phyloP scores from a whole-genome alignment of 2,329 filamentous ascomycete genomes.

The Helminthosporium solani region DNA sequence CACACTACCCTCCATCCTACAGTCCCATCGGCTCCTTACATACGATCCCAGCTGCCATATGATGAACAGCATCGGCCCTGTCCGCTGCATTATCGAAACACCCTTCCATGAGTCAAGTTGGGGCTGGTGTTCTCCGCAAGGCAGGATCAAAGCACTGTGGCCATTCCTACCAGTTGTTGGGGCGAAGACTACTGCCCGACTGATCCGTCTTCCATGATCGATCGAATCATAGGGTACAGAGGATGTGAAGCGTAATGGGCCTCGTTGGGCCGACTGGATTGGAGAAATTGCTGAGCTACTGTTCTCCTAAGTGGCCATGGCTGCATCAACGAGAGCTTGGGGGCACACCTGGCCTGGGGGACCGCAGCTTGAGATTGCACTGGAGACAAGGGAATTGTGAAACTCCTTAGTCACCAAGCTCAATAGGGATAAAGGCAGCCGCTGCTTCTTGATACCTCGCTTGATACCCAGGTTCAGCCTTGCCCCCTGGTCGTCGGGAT shows the following conservation, averaged over 20 bases:
- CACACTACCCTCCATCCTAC: background rate
- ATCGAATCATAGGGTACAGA: too few relatives aligned
- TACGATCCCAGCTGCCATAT: background rate
- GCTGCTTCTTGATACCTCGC: constrained; percentile 9
- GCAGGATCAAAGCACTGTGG: background rate
- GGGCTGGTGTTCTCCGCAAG: background rate
- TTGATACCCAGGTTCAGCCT: background rate
- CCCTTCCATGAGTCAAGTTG: background rate
- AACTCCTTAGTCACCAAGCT: background rate
- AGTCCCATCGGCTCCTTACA: background rate
- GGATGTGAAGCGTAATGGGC: too few relatives aligned
- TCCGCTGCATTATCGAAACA: background rate
- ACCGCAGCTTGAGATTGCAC: background rate
- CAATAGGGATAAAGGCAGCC: background rate
- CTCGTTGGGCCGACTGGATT: background rate
- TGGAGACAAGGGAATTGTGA: background rate
- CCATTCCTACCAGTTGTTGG: too few relatives aligned
- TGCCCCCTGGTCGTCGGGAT: too few relatives aligned
- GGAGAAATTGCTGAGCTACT: background rate
- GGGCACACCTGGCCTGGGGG: background rate
- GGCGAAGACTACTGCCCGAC: too few relatives aligned
- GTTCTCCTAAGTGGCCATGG: background rate
- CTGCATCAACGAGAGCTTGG: background rate
- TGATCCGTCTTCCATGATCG: too few relatives aligned
- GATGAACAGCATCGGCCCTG: background rate